Percentiles rank a stretch among this genome's conserved stretches.
phyloP scores from a whole-genome alignment of 352 stramenopile genomes.

The Thalassiosira mediterranea region DNA sequence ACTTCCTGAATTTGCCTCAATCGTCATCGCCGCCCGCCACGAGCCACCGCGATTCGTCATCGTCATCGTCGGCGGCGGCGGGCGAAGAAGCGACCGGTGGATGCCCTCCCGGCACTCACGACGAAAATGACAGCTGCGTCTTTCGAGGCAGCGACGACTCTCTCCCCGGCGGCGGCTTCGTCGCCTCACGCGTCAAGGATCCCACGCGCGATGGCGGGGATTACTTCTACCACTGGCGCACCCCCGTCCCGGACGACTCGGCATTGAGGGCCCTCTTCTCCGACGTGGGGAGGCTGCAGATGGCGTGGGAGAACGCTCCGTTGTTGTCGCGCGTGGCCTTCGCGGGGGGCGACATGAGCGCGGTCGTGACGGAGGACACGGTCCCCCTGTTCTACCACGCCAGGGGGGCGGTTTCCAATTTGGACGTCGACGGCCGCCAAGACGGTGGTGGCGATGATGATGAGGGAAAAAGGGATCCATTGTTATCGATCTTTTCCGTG shows the following conservation, averaged over 20 bases:
- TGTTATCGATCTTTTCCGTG: constrained; percentile 21
- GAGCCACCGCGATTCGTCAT: too few species aligned
- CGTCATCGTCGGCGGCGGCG: too few species aligned
- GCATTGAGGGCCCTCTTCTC: not conserved
- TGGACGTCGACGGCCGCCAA: not conserved
- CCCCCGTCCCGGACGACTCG: not conserved
- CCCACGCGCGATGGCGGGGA: too few species aligned
- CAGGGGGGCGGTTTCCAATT: not conserved
- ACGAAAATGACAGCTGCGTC: too few species aligned
- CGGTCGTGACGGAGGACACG: not conserved
- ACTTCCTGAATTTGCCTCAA: too few species aligned
- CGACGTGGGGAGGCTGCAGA: not conserved
- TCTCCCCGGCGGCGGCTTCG: too few species aligned
- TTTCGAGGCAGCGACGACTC: too few species aligned
- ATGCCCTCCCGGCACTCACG: too few species aligned
- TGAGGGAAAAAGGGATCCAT: not conserved
- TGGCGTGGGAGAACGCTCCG: not conserved
- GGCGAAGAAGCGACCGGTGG: too few species aligned
- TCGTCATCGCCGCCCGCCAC: too few species aligned
- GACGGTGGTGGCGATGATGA: not conserved
- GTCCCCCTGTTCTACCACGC: not conserved
- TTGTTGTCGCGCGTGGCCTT: not conserved
- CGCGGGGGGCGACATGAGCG: not conserved
- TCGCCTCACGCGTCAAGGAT: too few species aligned
- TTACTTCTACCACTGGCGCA: not conserved